phyloP scores from a whole-genome alignment of 805 yeast species.

The Yamadazyma ubonensis region DNA sequence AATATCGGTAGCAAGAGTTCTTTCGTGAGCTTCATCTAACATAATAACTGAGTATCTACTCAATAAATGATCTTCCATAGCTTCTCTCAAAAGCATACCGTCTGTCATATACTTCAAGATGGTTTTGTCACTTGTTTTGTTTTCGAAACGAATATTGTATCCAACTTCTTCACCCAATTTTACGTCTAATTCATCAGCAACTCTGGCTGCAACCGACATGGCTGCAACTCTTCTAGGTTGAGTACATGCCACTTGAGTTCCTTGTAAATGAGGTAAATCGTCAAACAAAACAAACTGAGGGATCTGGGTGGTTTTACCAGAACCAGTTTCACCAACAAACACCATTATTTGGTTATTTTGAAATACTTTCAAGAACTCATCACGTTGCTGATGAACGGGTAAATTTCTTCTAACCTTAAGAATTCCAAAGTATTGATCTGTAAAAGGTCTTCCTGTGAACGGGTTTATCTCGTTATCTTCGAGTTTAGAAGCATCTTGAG shows the following conservation, averaged over 20 bases:
- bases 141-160: slow-evolving; percentile 91
- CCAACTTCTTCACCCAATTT: slow-evolving; percentile 92
- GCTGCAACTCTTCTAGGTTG: slow-evolving; percentile 99
- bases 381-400: slow-evolving; percentile 93
- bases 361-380: slow-evolving; percentile 79
- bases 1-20: slow-evolving; percentile 95
- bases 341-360: slow-evolving; percentile 93
- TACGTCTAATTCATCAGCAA: slow-evolving; percentile 96
- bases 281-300: slow-evolving; percentile 94
- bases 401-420: slow-evolving; percentile 76
- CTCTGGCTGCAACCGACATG: slow-evolving; percentile 97
- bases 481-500: slow-evolving; percentile 55
- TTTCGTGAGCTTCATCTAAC: slow-evolving; percentile 96
- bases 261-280: slow-evolving; percentile 84
- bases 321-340: slow-evolving; percentile 98
- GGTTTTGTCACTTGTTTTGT: slow-evolving; percentile 77
- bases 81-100: slow-evolving; percentile 96
- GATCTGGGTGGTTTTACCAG: slow-evolving; percentile 97
- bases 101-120: slow-evolving; percentile 95
- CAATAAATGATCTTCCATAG: slow-evolving; percentile 92
- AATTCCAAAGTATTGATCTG: slow-evolving; percentile 72
- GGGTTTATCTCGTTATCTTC: slow-evolving; percentile 68
- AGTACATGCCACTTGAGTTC: slow-evolving; percentile 91
- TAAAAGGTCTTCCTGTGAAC: slow-evolving; percentile 67
- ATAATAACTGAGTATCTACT: slow-evolving; percentile 83